A percentile compares a stretch with the other conserved stretches of the same genome.
Evolutionary conservation across 225 moss, liverwort and hornwort genomes (phyloP).

Genomic region (Polytrichum formosum): DNA sequence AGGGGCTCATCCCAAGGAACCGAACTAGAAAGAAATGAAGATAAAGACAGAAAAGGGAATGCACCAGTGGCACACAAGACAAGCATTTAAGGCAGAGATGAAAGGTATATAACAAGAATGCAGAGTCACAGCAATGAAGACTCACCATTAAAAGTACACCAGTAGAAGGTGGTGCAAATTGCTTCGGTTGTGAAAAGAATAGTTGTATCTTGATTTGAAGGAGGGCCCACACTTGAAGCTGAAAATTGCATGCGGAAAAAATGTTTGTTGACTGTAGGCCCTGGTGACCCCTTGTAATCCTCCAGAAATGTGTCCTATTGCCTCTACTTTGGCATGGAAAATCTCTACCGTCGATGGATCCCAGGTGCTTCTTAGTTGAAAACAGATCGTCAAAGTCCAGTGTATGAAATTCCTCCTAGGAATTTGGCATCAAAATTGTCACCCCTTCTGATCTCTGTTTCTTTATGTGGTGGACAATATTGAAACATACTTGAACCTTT

Average conservation of each 20-base stretch:
- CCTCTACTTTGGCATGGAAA: not conserved
- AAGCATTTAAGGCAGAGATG: not conserved
- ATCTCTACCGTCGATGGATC: not conserved
- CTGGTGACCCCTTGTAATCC: not conserved
- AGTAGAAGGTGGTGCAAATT: not conserved
- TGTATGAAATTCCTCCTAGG: too few relatives aligned
- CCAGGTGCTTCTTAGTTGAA: not conserved
- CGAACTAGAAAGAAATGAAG: too few relatives aligned
- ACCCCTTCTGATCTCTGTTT: not conserved
- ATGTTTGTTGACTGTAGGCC: not conserved
- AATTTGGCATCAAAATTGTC: too few relatives aligned
- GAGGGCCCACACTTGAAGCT: not conserved
- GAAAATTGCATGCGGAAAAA: not conserved
- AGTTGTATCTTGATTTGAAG: not conserved
- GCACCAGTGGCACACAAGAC: not conserved
- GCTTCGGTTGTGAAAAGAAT: not conserved
- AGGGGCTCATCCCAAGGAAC: too few relatives aligned
- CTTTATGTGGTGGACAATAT: not conserved
- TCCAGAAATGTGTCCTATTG: not conserved
- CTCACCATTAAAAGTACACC: conserved; percentile 1
- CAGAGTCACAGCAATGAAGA: not conserved
- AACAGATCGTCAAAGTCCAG: too few relatives aligned
- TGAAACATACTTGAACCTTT: not conserved
- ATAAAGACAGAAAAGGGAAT: too few relatives aligned
- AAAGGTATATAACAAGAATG: not conserved